Base-by-base conservation (phyloP, 1,139 yeast species). In the Debaryomyces sp. region DNA sequence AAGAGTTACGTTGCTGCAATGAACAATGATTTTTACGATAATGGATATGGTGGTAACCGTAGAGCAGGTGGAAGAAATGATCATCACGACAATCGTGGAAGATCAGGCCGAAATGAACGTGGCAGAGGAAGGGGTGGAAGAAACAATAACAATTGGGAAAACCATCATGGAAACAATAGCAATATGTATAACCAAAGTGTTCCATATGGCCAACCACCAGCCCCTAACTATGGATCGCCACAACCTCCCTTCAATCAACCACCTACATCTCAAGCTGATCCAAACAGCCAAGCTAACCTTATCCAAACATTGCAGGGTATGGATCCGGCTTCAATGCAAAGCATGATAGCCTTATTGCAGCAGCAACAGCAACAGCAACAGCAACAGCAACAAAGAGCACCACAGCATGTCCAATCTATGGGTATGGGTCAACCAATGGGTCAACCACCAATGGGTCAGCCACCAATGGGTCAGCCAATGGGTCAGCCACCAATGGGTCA, bases 311-410 rank as follows among this genome's bases (percentile, higher is more conserved):
- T 82, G 45, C 83, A 80, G 59, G 73, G 69, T 43, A 62, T 82
- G 54, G 83, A 81, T 49, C 84, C 84, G 8, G 68, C 70, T 37
- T 74, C 83, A 15, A 70, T 81, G 50, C 83, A 81, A 45, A 77
- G 66, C 54, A 68, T 81, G 58, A 61, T 82, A 33, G 62, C 75
- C 1, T 60, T 78, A 48, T 75, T 73, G 15, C 70, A 66, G 48
- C 67, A 52, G 13, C 52, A 50, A 15, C 54, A 46, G 38, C 56
- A 48, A 37, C 53, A 48, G 37, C n/a, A n/a, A n/a, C n/a, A n/a
- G n/a, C 56, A 46, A 34, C 57, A 52, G 27, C 60, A 50, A 22
- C 63, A 54, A 44, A 51, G 49, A 35, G 50, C 26, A 3, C 44
- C 37, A 12, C 50, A 44, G 15, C 9, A 12, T 13, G 30, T 15